Evolutionary conservation across 208 protist genomes (phyloP), one percentile per base, ranked within the genome.

Genomic region (Crithidia expoeki): DNA sequence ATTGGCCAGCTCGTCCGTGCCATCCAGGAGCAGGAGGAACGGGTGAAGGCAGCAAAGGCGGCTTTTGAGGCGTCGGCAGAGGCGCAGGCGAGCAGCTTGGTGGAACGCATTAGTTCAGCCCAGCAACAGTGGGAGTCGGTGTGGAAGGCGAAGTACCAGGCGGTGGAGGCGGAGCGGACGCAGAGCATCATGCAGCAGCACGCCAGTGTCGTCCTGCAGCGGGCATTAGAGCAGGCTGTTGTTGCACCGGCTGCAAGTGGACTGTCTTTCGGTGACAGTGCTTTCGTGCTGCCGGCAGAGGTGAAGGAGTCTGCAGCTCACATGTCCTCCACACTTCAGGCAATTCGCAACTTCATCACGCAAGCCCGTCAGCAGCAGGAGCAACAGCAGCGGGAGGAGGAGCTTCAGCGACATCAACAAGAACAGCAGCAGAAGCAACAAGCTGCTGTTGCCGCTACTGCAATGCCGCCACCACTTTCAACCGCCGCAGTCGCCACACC

Each of bases 11-110:
- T 95, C 23, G 81, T 74, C 7, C 76, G 65, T n/a, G 74, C 75
- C 3, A 77, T 95, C 25, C 80, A 81, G 52, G 25, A 72, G 65
- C 90, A 95, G 61, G 86, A 92, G 52, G 72, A 69, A 58, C 79
- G 79, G n/a, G 67, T 92, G 21, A 69, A 65, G 32, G 72, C 66
- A 9, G 72, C 88, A 16, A 72, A 89, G 59, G 52, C 76, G 14
- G 79, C 69, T 33, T 94, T 90, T 49, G 69, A 79, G 32, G 72
- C 84, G n/a, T 77, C 80, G 0, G 80, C 80, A 33, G 67, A 70
- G 56, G 42, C 81, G 44, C 76, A 92, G 80, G 78, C 73, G 10
- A 77, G 72, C 32, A 66, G 72, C 36, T 58, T 95, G 12, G 81
- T 83, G 4, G 72, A 85, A 58, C 84, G 85, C 62, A 72, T 95